A percentile compares a stretch with the other conserved stretches of the same genome.
These are phyloP conservation scores for Inosperma sp. DNA, from an alignment of 768 basidiomycete species.

Conservation along the genomic window DNA sequence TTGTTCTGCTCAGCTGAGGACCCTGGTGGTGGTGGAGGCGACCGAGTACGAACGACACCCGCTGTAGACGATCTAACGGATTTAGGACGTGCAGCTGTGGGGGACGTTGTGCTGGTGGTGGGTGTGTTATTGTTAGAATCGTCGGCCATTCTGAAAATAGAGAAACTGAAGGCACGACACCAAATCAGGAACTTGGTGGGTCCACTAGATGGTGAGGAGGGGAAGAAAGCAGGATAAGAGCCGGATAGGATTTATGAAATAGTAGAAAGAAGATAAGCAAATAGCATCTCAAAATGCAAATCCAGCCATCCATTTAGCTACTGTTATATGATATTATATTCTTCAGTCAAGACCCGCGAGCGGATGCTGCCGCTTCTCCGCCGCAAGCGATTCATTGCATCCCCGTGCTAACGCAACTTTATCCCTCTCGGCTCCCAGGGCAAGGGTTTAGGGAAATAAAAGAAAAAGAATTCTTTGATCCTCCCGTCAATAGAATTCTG, in stretches of 20 bases:
- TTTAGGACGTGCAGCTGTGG: constrained; percentile 39
- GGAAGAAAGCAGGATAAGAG: not conserved
- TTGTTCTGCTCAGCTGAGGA: constrained; percentile 37
- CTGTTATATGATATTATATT: constrained; percentile 1
- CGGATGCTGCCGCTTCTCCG: no score
- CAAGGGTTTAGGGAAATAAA: not conserved
- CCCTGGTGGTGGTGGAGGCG: constrained; percentile 44
- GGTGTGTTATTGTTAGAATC: constrained; percentile 6
- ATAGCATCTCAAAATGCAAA: constrained; percentile 7
- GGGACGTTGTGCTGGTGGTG: constrained; percentile 34
- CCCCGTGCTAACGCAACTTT: constrained; percentile 10
- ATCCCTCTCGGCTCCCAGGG: not conserved
- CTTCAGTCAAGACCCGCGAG: no score
- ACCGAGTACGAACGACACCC: constrained; percentile 46
- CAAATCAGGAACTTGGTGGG: constrained; percentile 5
- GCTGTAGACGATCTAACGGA: constrained; percentile 34
- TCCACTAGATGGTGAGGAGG: not conserved
- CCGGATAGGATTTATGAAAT: constrained; percentile 3
- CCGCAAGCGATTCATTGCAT: no score
- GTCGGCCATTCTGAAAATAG: constrained; percentile 6
- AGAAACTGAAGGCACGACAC: not conserved
- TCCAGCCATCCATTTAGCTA: constrained; percentile 5
- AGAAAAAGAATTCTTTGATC: constrained; percentile 9
- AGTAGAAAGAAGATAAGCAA: constrained; percentile 13
- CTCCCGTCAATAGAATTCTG: constrained; percentile 1